phyloP scores from a whole-genome alignment of 2,329 filamentous ascomycete species.

The Bipolaris sorokiniana region DNA sequence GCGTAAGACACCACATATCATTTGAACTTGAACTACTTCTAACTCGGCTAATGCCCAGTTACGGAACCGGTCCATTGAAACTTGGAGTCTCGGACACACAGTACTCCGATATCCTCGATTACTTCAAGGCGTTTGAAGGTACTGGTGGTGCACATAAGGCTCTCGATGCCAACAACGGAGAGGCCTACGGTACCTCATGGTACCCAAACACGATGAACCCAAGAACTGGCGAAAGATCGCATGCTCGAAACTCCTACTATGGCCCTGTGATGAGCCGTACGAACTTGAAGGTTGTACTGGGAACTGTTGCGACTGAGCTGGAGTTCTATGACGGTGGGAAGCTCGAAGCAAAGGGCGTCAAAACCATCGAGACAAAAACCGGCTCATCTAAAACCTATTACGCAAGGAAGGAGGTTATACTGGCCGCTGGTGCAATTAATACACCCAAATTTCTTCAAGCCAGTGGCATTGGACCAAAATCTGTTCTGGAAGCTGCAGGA shows the following conservation, averaged over 20 bases:
- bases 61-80: slow-evolving; percentile 34
- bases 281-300: slow-evolving; percentile 39
- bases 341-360: slow-evolving; percentile 34
- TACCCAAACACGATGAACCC: slow-evolving; percentile 46
- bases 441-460: slow-evolving; percentile 59
- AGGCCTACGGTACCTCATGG: slow-evolving; percentile 46
- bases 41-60: neutral
- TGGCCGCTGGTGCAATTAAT: slow-evolving; percentile 65
- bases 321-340: slow-evolving; percentile 29
- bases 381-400: slow-evolving; percentile 26
- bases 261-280: slow-evolving; percentile 33
- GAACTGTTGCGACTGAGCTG: slow-evolving; percentile 29
- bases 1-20: slow-evolving; percentile 17
- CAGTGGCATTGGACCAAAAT: slow-evolving; percentile 40
- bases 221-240: slow-evolving; percentile 36
- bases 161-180: slow-evolving; percentile 33
- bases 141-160: slow-evolving; percentile 29
- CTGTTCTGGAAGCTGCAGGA: slow-evolving; percentile 34
- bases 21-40: too few species aligned
- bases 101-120: slow-evolving; percentile 34
- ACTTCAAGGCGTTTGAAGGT: slow-evolving; percentile 33
- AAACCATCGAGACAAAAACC: slow-evolving; percentile 28
- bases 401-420: slow-evolving; percentile 59
- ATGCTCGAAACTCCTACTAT: slow-evolving; percentile 42
- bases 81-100: slow-evolving; percentile 36